phyloP scores from a whole-genome alignment of 805 yeast genomes.

The Zygosaccharomyces kombuchaensis region DNA sequence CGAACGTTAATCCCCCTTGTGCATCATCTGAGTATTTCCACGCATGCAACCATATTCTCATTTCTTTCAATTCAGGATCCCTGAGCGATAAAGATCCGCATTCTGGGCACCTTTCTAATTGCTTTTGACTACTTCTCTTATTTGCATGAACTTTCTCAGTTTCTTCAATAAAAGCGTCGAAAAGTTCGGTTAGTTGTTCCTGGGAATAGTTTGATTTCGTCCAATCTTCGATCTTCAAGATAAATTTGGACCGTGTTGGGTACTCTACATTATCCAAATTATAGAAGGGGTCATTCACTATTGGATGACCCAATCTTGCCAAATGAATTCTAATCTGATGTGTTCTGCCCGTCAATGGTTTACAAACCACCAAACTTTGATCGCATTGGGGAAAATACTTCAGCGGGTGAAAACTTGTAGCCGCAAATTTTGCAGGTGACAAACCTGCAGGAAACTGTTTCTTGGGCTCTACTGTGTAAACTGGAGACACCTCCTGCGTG shows the following conservation, averaged over 20 bases:
- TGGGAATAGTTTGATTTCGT: constrained; percentile 10
- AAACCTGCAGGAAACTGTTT: constrained; percentile 49
- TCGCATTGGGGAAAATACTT: constrained; percentile 50
- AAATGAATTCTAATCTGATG: constrained; percentile 94
- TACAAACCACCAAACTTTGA: constrained; percentile 64
- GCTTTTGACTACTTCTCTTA: constrained; percentile 7
- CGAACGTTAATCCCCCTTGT: constrained; percentile 34
- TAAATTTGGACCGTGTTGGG: constrained; percentile 24
- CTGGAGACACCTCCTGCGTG: constrained; percentile 38
- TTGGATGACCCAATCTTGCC: constrained; percentile 80
- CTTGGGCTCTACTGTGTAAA: constrained; percentile 69
- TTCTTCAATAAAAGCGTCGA: constrained; percentile 22
- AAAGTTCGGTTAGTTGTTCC: constrained; percentile 11
- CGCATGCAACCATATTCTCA: constrained; percentile 34
- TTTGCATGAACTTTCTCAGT: constrained; percentile 38
- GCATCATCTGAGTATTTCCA: constrained; percentile 36
- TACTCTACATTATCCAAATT: constrained; percentile 21
- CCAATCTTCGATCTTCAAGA: constrained; percentile 20
- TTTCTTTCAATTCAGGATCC: constrained; percentile 25
- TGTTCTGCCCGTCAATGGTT: constrained; percentile 89
- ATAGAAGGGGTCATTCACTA: constrained; percentile 82
- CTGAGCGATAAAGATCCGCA: constrained; percentile 26
- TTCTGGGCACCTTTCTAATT: constrained; percentile 20
- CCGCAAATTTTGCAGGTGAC: constrained; percentile 53
- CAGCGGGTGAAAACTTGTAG: constrained; percentile 60